Base-by-base conservation (phyloP, 371 early-diverging fungal genomes). In the Thermomucor indicae-seudaticae region DNA sequence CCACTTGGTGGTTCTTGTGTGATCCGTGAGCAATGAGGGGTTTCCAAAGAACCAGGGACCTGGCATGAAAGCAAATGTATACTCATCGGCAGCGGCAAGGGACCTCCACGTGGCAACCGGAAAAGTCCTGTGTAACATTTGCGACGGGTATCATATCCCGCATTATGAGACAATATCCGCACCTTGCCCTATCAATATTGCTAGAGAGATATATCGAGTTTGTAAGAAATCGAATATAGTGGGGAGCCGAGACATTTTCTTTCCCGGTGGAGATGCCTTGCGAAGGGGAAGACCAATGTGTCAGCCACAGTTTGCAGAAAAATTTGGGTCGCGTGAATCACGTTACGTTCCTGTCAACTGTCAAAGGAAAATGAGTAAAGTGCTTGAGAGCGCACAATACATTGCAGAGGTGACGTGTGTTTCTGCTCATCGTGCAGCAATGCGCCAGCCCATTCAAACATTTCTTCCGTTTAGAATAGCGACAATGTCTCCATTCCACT, bases 401-500 rank as follows among this genome's bases (percentile, higher is more conserved):
- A 84, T 84, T 60, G 63, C 75, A 50, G 67, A 80, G 60, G 77
- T 72, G 56, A 8, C 1, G 4, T 20, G 1, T 6, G 8, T 6
- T n/a, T 6, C 6, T 12, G 12, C 22, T 37, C 25, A 12, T 2
- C 4, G 12, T 32, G 11, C 28, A 22, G 20, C 7, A 6, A 2
- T 27, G 24, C 14, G 16, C 31, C 38, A 27, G 8, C 51, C 2
- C 52, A 16, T 24, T 35, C 25, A 45, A 20, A n/a, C 12, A 8
- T 6, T 16, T 11, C 43, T 24, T 61, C 53, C 39, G 58, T 23
- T 60, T 34, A 79, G 78, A 63, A 83, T 48, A 84, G 86, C 58
- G 45, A 61, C 23, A 72, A 87, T 69, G 89, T 89, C 20, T 55
- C 37, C 25, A 81, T 89, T 35, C 81, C 83, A 11, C 44, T 58